These are phyloP conservation scores for Tetrapisispora iriomotensis DNA, from an alignment of 805 yeast species.

Conservation along the genomic window DNA sequence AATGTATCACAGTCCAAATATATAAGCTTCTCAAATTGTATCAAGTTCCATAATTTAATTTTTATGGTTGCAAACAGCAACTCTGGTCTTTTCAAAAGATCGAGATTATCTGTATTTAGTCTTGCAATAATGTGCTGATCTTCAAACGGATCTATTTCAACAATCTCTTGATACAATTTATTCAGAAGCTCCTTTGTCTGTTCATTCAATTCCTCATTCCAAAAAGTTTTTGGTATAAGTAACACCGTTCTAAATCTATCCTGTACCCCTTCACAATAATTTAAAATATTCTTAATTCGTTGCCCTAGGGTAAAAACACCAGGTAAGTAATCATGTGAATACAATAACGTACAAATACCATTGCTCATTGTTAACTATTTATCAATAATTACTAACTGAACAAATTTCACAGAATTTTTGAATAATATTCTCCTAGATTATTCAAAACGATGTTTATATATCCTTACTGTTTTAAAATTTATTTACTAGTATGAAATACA, in stretches of 20 bases:
- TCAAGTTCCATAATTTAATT: conserved; percentile 39
- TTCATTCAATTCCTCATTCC: conserved; percentile 11
- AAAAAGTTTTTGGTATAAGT: conserved; percentile 15
- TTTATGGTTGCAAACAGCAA: conserved; percentile 43
- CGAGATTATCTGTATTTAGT: conserved; percentile 21
- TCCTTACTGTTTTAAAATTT: too few species aligned
- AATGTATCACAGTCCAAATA: conserved; percentile 61
- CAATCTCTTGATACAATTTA: conserved; percentile 20
- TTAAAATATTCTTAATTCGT: conserved; percentile 19
- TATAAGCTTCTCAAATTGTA: conserved; percentile 36
- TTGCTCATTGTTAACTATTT: too few species aligned
- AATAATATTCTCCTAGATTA: too few species aligned
- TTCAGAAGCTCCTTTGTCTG: conserved; percentile 11
- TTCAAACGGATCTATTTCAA: conserved; percentile 19
- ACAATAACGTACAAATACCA: conserved; percentile 34
- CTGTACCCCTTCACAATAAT: neutral
- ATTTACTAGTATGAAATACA: too few species aligned
- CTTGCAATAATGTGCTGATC: conserved; percentile 12
- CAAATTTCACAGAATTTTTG: too few species aligned
- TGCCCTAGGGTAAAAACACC: conserved; percentile 46
- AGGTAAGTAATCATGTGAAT: conserved; percentile 43
- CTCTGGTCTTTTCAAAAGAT: conserved; percentile 40
- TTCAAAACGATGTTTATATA: too few species aligned
- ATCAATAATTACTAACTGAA: too few species aligned
- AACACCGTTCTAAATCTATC: conserved; percentile 10